Base-by-base conservation (phyloP, 2,329 filamentous ascomycete genomes). In the Cadophora gregata region DNA sequence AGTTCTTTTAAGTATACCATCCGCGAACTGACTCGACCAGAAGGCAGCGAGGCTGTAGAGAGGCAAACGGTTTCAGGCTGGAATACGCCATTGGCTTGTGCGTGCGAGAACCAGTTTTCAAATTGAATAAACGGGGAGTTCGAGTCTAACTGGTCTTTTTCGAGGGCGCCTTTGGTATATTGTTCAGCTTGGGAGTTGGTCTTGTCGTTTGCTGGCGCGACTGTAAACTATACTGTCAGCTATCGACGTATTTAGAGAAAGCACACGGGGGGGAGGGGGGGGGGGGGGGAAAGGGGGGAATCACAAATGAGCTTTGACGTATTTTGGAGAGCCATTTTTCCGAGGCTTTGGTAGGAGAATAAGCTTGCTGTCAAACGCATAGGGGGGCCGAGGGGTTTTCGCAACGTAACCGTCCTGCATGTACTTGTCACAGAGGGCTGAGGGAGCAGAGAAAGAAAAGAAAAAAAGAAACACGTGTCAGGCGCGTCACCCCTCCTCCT, bases 1-100 rank as follows among this genome's bases (percentile, higher is more conserved):
- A 98, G 88, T 82, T 98, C 96, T 81, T 99, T 99, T 72, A 99
- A 85, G 80, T 98, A 99, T 45, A 99, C 93, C 72, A 93, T 86
- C 67, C 96, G 92, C 3, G 92, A 90, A 56, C 89, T 93, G 24
- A 98, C 91, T 56, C 91, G 89, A 68, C 96, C 96, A 0, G 88
- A 91, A 1, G 95, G 95, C 4, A 98, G 85, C 27, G 85, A 83
- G 0, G 94, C 93, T 0, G 96, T 99, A 3, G 93, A 91, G 1
- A 99, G 84, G 1, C 90, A 93, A 75, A 93, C 93, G 0, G 96
- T 92, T 80, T 99, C 96, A 1, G 95, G 94, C 72, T 96, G 91
- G 55, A 88, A 82, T 56, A 93, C 86, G 29, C 55, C 63, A n/a
- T 70, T 68, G 8, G 59, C 76, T 69, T 90, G 87, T 0, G 94